Conservation (phyloP, 108 stramenopile species). For the Chaetoceros muelleri region DNA sequence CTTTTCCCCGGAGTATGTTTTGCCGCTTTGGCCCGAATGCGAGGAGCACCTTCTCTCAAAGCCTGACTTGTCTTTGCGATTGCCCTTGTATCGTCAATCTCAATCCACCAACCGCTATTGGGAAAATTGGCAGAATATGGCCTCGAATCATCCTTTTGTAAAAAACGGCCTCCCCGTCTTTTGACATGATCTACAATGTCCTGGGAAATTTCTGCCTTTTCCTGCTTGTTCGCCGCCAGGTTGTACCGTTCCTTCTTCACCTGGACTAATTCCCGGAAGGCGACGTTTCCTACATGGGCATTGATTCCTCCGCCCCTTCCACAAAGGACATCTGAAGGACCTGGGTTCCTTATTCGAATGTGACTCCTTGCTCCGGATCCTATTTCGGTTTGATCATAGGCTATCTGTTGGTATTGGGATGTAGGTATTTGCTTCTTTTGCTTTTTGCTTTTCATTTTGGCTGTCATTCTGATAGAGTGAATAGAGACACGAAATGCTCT, state of each 20-base stretch:
- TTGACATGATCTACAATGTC: conserved; percentile 46
- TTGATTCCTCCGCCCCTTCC: conserved; percentile 81
- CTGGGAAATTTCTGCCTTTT: conserved; percentile 50
- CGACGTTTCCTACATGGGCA: conserved; percentile 53
- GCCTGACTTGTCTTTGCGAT: conserved; percentile 77
- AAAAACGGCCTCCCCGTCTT: conserved; percentile 45
- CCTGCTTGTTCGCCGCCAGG: conserved; percentile 51
- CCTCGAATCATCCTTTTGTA: conserved; percentile 26
- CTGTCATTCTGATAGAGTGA: too few species aligned
- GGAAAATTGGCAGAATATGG: neutral
- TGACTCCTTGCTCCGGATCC: too few species aligned
- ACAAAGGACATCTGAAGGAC: conserved; percentile 32
- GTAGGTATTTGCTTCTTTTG: too few species aligned
- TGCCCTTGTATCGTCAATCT: conserved; percentile 52
- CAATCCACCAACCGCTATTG: conserved; percentile 41
- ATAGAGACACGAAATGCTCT: too few species aligned
- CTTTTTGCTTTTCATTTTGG: too few species aligned
- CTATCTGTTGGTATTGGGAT: too few species aligned
- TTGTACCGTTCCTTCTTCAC: conserved; percentile 59
- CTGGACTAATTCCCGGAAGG: conserved; percentile 63
- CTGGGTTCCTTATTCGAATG: neutral
- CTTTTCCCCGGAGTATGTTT: conserved; percentile 4
- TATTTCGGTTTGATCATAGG: too few species aligned
- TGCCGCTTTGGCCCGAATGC: conserved; percentile 40
- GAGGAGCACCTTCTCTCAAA: conserved; percentile 74